A percentile compares a stretch with the other conserved stretches of the same genome.
Evolutionary conservation across 2,329 filamentous ascomycete species (phyloP).

Genomic region (Talaromyces sp.): DNA sequence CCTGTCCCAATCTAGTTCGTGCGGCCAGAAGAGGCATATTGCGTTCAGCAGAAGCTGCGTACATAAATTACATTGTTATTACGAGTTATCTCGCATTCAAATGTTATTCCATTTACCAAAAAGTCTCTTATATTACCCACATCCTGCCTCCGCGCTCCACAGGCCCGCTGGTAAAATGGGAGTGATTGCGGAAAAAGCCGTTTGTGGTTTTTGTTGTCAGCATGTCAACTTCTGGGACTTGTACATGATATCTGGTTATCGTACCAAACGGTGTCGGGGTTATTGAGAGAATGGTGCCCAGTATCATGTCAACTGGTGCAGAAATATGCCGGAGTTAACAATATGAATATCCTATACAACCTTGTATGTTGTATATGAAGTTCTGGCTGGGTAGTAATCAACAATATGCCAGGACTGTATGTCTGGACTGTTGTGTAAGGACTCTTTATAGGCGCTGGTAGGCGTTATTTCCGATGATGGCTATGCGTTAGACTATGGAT

Average conservation of each 20-base stretch:
- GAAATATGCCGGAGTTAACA: neutral
- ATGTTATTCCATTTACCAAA: no score
- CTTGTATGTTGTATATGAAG: constrained; percentile 2
- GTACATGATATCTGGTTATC: constrained; percentile 10
- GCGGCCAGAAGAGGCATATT: no score
- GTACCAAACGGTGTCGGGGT: constrained; percentile 7
- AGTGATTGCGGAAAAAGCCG: neutral
- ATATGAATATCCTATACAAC: constrained; percentile 7
- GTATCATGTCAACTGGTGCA: neutral
- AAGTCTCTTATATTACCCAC: no score
- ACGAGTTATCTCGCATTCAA: no score
- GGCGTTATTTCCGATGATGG: constrained; percentile 57
- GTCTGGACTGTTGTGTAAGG: no score
- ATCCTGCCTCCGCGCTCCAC: neutral
- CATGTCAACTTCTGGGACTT: constrained; percentile 8
- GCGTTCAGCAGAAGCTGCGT: no score
- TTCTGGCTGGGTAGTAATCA: no score
- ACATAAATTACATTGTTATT: no score
- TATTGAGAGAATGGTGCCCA: constrained; percentile 4
- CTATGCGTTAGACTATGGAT: constrained; percentile 52
- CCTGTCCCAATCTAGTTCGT: no score
- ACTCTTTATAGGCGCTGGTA: constrained; percentile 4
- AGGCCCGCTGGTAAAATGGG: constrained; percentile 7
- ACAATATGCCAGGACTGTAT: no score
- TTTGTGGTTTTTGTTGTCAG: constrained; percentile 2